Evolutionary conservation across 148 eudicot genomes (phyloP), one percentile per base, ranked within the genome.

Genomic region (Rheum nobile): DNA sequence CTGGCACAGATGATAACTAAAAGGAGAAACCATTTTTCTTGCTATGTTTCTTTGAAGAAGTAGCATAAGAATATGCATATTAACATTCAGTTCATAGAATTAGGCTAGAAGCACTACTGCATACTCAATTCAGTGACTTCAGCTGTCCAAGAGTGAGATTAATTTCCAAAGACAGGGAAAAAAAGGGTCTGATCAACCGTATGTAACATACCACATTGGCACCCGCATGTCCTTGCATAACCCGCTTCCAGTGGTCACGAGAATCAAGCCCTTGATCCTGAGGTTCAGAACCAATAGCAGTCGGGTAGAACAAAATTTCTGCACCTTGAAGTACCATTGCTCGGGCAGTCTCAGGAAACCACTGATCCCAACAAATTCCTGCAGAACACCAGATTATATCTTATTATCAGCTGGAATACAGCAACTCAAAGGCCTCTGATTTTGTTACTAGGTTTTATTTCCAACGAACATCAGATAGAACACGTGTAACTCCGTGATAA

Each of bases 281-380:
- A 77, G 99, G 97, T 85, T 92, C 99, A 76, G 96, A 86, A 57
- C 99, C 96, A 52, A 95, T 95, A 52, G 99, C 99, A 73, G 99
- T 92, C 44, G 99, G 99, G 77, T 95, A 95, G 72, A 95, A 92
- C 80, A 95, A 82, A 75, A 95, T 81, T 80, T 92, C 97, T 80
- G 97, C 99, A 78, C 97, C 99, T 86, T 88, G 97, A 79, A 95
- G 97, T 57, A 81, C 97, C 99, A 95, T 88, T 14, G 99, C 94
- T 73, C 96, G 91, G 59, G 98, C 93, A 59, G 96, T 90, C 85
- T 92, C 97, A 1, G 99, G 97, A 79, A 95, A 95, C 97, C 97
- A 95, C 76, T 95, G 97, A 85, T 95, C 99, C 99, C 99, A 95
- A 84, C 99, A 95, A 79, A 95, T 95, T 76, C 89, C 99, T 92